phyloP scores from a whole-genome alignment of 495 filamentous ascomycete species.

The Xylaria flabelliformis region DNA sequence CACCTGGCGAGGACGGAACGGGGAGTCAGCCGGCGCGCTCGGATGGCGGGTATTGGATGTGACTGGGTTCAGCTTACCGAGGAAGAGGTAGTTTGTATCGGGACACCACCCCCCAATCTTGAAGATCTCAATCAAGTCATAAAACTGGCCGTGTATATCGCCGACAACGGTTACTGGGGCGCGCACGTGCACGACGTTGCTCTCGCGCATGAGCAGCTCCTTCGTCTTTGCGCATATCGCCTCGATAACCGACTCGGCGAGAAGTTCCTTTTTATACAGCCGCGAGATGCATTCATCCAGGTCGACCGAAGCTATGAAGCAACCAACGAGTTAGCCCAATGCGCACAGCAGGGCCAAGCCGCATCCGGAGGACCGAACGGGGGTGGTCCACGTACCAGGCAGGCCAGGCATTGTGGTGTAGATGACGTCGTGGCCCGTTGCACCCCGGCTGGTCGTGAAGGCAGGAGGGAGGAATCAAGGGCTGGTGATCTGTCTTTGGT shows the following conservation, averaged over 20 bases:
- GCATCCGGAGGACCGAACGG: background rate
- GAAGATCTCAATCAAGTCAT: constrained; percentile 98
- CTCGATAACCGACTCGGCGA: constrained; percentile 97
- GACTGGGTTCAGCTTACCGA: constrained; percentile 64
- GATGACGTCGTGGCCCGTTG: constrained; percentile 14
- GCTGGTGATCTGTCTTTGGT: constrained; percentile 2
- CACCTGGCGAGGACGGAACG: constrained; percentile 60
- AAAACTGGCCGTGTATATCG: constrained; percentile 99
- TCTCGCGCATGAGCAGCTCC: constrained; percentile 98
- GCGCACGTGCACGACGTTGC: constrained; percentile 96
- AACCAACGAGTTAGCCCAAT: constrained; percentile 24
- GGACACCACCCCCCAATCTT: constrained; percentile 96
- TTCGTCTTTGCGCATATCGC: constrained; percentile 99
- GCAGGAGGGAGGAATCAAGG: constrained; percentile 24
- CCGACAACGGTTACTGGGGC: constrained; percentile 98
- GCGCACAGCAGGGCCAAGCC: constrained; percentile 10
- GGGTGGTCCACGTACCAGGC: constrained; percentile 66
- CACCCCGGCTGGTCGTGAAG: constrained; percentile 21
- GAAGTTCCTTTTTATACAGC: constrained; percentile 92
- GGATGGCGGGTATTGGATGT: background rate
- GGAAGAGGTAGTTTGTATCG: constrained; percentile 96
- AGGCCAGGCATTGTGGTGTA: constrained; percentile 80
- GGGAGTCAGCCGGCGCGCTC: constrained; percentile 8
- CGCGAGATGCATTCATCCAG: constrained; percentile 97
- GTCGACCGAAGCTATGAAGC: constrained; percentile 81